phyloP scores from a whole-genome alignment of 495 filamentous ascomycete genomes.

The Penicillium fimorum region DNA sequence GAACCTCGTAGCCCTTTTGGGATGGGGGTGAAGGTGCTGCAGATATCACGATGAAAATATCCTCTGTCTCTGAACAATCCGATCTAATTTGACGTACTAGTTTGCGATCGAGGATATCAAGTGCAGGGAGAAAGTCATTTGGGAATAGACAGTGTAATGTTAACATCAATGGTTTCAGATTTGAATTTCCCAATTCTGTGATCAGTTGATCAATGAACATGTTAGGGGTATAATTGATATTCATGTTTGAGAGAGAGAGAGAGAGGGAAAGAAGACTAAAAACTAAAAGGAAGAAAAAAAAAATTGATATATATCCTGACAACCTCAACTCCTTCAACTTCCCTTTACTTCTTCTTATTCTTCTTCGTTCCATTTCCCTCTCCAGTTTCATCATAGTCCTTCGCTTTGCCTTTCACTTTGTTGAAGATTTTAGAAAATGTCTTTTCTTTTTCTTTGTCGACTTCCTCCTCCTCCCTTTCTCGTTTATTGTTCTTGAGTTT shows the following conservation, averaged over 20 bases:
- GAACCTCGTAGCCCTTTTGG: slow-evolving; percentile 62
- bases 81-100: slow-evolving; percentile 54
- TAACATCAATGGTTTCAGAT: slow-evolving; percentile 44
- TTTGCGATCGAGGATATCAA: slow-evolving; percentile 77
- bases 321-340: not conserved
- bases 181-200: slow-evolving; percentile 22
- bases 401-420: not conserved
- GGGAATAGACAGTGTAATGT: slow-evolving; percentile 57
- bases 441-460: not conserved
- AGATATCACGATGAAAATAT: slow-evolving; percentile 41
- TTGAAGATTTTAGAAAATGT: not conserved
- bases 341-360: not conserved
- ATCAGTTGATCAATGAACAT: slow-evolving; percentile 35
- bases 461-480: not conserved
- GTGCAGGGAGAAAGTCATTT: slow-evolving; percentile 63
- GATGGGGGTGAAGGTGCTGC: slow-evolving; percentile 36
- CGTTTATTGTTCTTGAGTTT: not conserved
- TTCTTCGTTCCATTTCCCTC: not conserved
- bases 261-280: not conserved
- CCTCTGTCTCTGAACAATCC: slow-evolving; percentile 11
- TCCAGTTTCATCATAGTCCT: not conserved
- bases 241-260: not conserved
- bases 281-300: not conserved
- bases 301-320: not conserved
- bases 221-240: not conserved